Percentiles rank a stretch among this genome's conserved stretches.
These are phyloP conservation scores for Cochlearia excelsa DNA, from an alignment of 345 rosid species.

Conservation along the genomic window DNA sequence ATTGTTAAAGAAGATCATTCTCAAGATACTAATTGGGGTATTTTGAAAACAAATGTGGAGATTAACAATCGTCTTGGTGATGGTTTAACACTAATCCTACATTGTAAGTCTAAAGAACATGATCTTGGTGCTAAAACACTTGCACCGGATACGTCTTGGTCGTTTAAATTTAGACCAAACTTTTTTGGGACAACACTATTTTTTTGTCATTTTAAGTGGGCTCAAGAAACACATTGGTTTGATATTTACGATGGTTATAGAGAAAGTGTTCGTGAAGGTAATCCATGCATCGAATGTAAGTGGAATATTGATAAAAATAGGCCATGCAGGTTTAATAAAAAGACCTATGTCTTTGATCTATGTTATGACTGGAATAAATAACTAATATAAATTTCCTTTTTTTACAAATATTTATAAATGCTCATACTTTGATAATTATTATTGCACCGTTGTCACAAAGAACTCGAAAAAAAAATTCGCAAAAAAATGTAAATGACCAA, in stretches of 20 bases:
- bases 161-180: slow-evolving; percentile 21
- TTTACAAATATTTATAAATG: too few relatives aligned
- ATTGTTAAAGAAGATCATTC: neutral
- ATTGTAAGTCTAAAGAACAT: slow-evolving; percentile 4
- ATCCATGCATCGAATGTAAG: neutral
- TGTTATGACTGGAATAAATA: slow-evolving; percentile 27
- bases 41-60: slow-evolving; percentile 11
- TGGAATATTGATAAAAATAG: slow-evolving; percentile 12
- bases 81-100: slow-evolving; percentile 1
- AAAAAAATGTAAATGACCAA: too few relatives aligned
- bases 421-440: too few relatives aligned
- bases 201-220: slow-evolving; percentile 8
- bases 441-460: too few relatives aligned
- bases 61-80: slow-evolving; percentile 24
- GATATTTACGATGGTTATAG: slow-evolving; percentile 8
- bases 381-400: too few relatives aligned
- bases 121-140: slow-evolving; percentile 12
- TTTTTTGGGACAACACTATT: slow-evolving; percentile 5
- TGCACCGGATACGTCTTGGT: slow-evolving; percentile 9
- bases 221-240: slow-evolving; percentile 17
- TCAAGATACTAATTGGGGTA: slow-evolving; percentile 1
- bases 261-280: slow-evolving; percentile 1
- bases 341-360: neutral
- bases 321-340: slow-evolving; percentile 9
- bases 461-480: too few relatives aligned